These are phyloP conservation scores for Polysphondylium violaceum DNA, from an alignment of 78 protist genomes.

Conservation along the genomic window DNA sequence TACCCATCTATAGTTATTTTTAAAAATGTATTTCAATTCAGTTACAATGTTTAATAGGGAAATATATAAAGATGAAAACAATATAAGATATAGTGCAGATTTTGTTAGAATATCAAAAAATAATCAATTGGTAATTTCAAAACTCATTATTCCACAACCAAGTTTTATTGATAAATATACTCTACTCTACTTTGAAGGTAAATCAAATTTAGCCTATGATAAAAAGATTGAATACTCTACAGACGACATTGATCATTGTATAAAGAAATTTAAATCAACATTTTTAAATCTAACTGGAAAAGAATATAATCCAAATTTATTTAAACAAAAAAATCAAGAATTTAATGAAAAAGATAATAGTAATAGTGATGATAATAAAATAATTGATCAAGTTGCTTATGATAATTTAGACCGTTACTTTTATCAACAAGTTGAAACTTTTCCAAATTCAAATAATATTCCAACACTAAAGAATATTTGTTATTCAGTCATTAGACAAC, in stretches of 20 bases:
- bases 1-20: neutral
- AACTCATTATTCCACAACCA: constrained; percentile 42
- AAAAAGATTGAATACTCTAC: constrained; percentile 36
- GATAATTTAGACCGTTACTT: neutral
- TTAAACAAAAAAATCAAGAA: too few relatives aligned
- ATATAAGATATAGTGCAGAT: neutral
- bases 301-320: too few relatives aligned
- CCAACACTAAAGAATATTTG: constrained; percentile 18
- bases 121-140: neutral
- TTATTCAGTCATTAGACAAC: constrained; percentile 14
- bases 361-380: neutral
- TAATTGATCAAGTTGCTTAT: neutral
- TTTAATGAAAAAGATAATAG: neutral
- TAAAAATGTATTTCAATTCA: constrained; percentile 62
- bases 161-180: constrained; percentile 10
- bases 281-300: neutral
- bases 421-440: neutral
- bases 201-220: neutral
- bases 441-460: constrained; percentile 4
- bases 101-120: constrained; percentile 15
- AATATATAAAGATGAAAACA: neutral
- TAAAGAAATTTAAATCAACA: neutral
- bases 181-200: constrained; percentile 33
- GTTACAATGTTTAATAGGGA: constrained; percentile 10
- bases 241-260: neutral